Evolutionary conservation across 2,329 filamentous ascomycete species (phyloP), one percentile per base, ranked within the genome.

Genomic region (Apiospora aurea): DNA sequence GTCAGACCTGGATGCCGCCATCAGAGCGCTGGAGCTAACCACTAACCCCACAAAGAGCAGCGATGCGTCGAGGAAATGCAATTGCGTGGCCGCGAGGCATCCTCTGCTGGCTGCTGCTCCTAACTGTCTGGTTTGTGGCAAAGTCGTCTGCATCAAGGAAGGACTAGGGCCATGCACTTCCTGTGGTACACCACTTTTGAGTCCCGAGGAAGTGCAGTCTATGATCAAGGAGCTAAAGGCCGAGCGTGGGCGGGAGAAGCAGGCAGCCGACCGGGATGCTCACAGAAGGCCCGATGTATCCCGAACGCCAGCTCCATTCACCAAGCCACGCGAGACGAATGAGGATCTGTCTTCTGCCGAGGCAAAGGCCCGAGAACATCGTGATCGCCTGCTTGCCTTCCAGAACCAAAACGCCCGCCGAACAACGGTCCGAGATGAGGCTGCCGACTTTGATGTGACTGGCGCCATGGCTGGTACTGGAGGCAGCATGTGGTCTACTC

Each of bases 151-250:
- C 80, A 90, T 97, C 34, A 95, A 96, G 78, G 95, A 99, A 82
- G 96, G 96, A 0, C 87, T 98, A 0, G 96, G 96, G 0, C 96
- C 96, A 0, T 99, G 96, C 81, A 98, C 96, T 0, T 98, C 94
- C 79, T 99, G 96, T 83, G 91, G 91, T 0, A 87, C 88, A 0
- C 90, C 94, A 0, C 85, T 99, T 0, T 85, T 99, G 10, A 91
- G 88, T 43, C 80, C 89, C 0, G 84, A 88, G 4, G 95, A 98
- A 71, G 90, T 97, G 13, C 92, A 97, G 77, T 90, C 89, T 46
- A 97, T 99, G 90, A 93, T 98, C 68, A 88, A 89, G 38, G 92
- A 96, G 77, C 87, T 99, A 16, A 91, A 92, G 51, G 93, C 94
- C 70, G 96, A 98, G 83, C 90, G 95, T 6, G 96, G 95, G 2